Evolutionary conservation across 345 rosid species (phyloP).

Genomic region (Erodium maritimum): DNA sequence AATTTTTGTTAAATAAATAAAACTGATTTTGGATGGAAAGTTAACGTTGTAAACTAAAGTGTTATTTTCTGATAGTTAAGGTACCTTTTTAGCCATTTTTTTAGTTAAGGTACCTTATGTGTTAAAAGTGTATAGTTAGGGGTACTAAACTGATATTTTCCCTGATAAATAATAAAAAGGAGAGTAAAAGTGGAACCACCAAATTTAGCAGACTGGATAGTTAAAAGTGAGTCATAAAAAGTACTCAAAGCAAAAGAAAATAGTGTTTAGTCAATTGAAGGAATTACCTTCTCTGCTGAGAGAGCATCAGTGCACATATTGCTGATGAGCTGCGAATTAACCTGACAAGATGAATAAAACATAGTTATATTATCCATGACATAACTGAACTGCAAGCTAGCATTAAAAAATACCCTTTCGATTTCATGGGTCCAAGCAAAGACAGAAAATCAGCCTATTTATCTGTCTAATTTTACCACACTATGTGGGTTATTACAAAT

Average conservation of each 20-base stretch:
- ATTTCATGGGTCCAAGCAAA: background rate
- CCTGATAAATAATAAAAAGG: too few species aligned
- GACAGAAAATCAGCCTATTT: too few species aligned
- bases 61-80: too few species aligned
- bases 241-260: background rate
- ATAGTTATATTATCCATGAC: background rate
- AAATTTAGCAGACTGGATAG: too few species aligned
- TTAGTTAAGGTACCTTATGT: too few species aligned
- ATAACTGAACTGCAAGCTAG: background rate
- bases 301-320: conserved; percentile 96
- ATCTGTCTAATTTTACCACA: background rate
- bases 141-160: too few species aligned
- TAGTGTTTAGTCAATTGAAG: background rate
- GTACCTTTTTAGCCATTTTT: too few species aligned
- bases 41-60: too few species aligned
- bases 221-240: background rate
- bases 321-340: conserved; percentile 96
- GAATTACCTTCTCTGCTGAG: conserved; percentile 86
- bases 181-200: too few species aligned
- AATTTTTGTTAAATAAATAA: too few species aligned
- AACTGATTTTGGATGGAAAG: too few species aligned
- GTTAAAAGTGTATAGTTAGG: too few species aligned
- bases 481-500: background rate
- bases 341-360: conserved; percentile 31
- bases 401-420: background rate